These are phyloP conservation scores for Fragaria iinumae DNA, from an alignment of 306 rosid genomes.

Conservation along the genomic window DNA sequence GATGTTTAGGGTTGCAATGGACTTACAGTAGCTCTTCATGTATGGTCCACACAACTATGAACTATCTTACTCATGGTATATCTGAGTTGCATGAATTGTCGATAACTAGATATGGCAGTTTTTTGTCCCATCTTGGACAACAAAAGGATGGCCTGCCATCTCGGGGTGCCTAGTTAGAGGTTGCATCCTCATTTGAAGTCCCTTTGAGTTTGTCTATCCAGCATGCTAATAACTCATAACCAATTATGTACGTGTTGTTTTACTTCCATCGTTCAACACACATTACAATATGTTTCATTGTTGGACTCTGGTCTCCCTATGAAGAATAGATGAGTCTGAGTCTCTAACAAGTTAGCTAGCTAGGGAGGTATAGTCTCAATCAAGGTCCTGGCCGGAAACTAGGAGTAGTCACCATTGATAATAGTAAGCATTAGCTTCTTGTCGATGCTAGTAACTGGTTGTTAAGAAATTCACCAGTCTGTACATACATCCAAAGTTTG, in stretches of 20 bases:
- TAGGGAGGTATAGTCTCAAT: background rate
- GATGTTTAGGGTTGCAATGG: background rate
- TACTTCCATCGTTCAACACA: background rate
- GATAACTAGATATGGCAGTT: slow-evolving; percentile 5
- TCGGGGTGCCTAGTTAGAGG: slow-evolving; percentile 36
- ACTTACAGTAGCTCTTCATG: background rate
- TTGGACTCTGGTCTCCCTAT: slow-evolving; percentile 7
- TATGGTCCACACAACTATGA: background rate
- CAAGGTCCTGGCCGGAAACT: background rate
- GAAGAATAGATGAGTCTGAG: background rate
- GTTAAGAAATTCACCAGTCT: background rate
- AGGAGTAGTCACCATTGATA: slow-evolving; percentile 4
- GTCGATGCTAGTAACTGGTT: background rate
- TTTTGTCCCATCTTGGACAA: slow-evolving; percentile 9
- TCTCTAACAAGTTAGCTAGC: background rate
- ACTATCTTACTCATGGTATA: background rate
- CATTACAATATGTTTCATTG: slow-evolving; percentile 6
- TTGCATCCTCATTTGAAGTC: slow-evolving; percentile 34
- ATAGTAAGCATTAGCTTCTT: background rate
- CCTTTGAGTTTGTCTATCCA: slow-evolving; percentile 29
- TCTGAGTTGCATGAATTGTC: background rate
- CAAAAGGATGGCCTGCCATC: slow-evolving; percentile 40
- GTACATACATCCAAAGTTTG: background rate
- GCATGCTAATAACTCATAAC: background rate
- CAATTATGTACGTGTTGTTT: background rate